Evolutionary conservation across 2,329 filamentous ascomycete genomes (phyloP).

Genomic region (Tympanopsis confertula): DNA sequence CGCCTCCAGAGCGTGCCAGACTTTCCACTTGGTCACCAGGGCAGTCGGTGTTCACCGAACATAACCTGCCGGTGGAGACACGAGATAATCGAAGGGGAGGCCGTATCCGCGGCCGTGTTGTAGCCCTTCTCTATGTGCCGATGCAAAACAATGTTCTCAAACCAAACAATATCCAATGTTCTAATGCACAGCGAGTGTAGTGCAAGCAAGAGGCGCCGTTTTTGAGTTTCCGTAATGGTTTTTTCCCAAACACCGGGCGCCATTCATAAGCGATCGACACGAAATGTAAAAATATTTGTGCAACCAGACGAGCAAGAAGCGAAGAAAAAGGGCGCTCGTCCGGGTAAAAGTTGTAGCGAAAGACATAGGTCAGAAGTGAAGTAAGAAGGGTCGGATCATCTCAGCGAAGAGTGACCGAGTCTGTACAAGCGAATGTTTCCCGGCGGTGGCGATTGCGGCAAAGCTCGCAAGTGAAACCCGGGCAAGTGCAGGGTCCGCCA

Average conservation of each 20-base stretch:
- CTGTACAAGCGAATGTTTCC: slow-evolving; percentile 1
- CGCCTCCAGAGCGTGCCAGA: too few species aligned
- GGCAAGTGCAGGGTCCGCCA: slow-evolving; percentile 11
- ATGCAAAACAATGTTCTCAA: slow-evolving; percentile 14
- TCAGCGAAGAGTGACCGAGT: too few species aligned
- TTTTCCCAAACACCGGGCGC: slow-evolving; percentile 17
- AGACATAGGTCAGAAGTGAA: slow-evolving; percentile 3
- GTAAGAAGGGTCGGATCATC: slow-evolving; percentile 15
- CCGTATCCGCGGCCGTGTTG: too few species aligned
- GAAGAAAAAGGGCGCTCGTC: slow-evolving; percentile 13
- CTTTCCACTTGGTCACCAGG: too few species aligned
- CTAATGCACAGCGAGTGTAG: slow-evolving; percentile 24
- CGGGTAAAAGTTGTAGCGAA: slow-evolving; percentile 16
- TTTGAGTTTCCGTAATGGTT: slow-evolving; percentile 11
- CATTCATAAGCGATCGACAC: slow-evolving; percentile 23
- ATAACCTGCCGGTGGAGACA: too few species aligned
- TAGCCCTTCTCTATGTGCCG: slow-evolving; percentile 11
- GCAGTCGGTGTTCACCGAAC: too few species aligned
- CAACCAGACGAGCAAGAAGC: slow-evolving; percentile 13
- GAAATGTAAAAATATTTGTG: slow-evolving; percentile 16
- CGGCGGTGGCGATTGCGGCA: slow-evolving; percentile 5
- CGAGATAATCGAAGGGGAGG: too few species aligned
- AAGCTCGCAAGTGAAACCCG: slow-evolving; percentile 6
- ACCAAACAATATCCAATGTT: slow-evolving; percentile 7
- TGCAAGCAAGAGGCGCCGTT: slow-evolving; percentile 17